These are phyloP conservation scores for Ailanthus altissimus DNA, from an alignment of 345 rosid species.

Conservation along the genomic window DNA sequence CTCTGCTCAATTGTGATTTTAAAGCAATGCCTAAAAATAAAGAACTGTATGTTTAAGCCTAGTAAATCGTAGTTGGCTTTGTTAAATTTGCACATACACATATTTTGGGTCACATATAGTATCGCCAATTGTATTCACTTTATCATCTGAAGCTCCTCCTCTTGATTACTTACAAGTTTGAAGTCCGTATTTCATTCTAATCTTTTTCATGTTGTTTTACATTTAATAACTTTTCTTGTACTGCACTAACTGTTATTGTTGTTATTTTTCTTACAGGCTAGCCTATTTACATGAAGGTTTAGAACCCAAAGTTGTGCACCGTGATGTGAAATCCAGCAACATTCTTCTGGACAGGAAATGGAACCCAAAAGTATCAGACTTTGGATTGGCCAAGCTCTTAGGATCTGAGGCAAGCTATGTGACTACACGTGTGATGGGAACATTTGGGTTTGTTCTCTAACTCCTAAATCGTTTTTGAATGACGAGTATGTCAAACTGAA, in stretches of 20 bases:
- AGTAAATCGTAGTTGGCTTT: neutral
- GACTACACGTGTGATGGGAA: conserved; percentile 97
- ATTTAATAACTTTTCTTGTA: neutral
- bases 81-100: neutral
- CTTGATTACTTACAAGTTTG: neutral
- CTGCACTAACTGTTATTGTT: conserved; percentile 9
- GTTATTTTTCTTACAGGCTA: conserved; percentile 46
- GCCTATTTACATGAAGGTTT: conserved; percentile 97
- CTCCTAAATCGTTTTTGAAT: neutral
- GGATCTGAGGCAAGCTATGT: conserved; percentile 87
- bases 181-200: neutral
- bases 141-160: neutral
- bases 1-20: neutral
- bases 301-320: conserved; percentile 95
- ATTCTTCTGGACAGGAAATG: conserved; percentile 80
- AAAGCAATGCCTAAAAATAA: neutral
- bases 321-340: conserved; percentile 92
- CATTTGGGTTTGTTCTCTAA: conserved; percentile 67
- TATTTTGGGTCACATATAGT: neutral
- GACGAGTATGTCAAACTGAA: neutral
- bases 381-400: conserved; percentile 87
- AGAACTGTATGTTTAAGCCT: neutral
- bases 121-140: neutral
- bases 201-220: neutral
- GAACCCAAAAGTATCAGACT: conserved; percentile 89